Evolutionary conservation across 2,329 filamentous ascomycete genomes (phyloP).

Genomic region (Cyphellophora europaea): DNA sequence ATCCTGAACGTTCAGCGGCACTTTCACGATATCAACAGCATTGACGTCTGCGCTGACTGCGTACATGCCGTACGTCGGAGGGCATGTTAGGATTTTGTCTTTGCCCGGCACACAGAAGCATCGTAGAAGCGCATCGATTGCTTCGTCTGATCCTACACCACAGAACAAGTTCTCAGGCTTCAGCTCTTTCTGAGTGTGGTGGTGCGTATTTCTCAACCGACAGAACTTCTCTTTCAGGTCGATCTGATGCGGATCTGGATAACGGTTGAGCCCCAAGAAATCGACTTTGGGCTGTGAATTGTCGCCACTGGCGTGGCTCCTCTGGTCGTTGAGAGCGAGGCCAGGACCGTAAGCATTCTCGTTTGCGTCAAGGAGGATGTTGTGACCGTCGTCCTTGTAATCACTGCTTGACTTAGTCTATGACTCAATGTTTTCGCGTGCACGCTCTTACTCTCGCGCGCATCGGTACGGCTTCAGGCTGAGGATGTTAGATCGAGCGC

Average conservation of each 20-base stretch:
- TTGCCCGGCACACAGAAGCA: constrained; percentile 83
- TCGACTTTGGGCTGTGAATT: constrained; percentile 53
- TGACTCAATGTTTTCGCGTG: constrained; percentile 21
- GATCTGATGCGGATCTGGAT: constrained; percentile 90
- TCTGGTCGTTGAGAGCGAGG: constrained; percentile 43
- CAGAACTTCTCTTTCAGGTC: constrained; percentile 82
- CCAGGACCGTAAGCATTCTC: constrained; percentile 93
- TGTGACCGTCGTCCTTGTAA: constrained; percentile 97
- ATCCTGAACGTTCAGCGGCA: constrained; percentile 67
- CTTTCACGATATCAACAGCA: constrained; percentile 74
- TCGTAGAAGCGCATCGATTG: constrained; percentile 85
- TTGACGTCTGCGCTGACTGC: constrained; percentile 88
- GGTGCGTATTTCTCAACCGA: constrained; percentile 74
- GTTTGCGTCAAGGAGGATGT: constrained; percentile 93
- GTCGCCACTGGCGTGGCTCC: constrained; percentile 26
- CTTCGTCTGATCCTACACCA: constrained; percentile 92
- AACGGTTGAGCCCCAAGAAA: constrained; percentile 77
- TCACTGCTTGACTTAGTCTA: constrained; percentile 50
- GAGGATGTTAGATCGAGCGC: constrained; percentile 68
- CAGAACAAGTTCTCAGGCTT: constrained; percentile 82
- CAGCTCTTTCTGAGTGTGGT: constrained; percentile 64
- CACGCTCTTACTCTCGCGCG: constrained; percentile 60
- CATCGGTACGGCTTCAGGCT: constrained; percentile 70
- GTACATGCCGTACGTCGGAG: constrained; percentile 99
- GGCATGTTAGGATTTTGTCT: constrained; percentile 89